Evolutionary conservation across 805 yeast species (phyloP), one percentile per base, ranked within the genome.

Genomic region (Kodamaea leandrae): DNA sequence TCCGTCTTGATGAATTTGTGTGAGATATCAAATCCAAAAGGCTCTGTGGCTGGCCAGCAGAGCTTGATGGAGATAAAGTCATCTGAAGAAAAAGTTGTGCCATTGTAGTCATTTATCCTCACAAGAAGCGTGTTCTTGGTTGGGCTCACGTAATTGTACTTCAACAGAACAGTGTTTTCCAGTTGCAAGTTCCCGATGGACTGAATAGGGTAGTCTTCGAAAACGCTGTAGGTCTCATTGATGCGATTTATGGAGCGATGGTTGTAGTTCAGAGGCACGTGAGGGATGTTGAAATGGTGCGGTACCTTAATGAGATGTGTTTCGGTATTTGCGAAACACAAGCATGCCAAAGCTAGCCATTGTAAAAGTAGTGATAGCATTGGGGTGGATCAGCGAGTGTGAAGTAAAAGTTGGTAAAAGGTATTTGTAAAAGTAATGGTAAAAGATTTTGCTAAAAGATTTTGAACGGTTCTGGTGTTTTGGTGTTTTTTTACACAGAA

Each of bases 11-110:
- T 10, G 40, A 59, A 65, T 21, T 38, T 28, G 39, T 63, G 67
- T 7, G 42, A 15, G 2, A 65, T 19, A 4, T 32, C 33, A 28
- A 65, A 60, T 14, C 49, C 49, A 32, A 48, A 57, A 3, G 71
- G 67, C 18, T 23, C 32, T 0, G 57, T 61, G 1, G 70, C 66
- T 3, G 71, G 68, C 70, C 70, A 65, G 36, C 70, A 65, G 10
- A 64, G 39, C 40, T 65, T 65, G 18, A 61, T 46, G 37, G 50
- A 53, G 5, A 65, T 30, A 10, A 55, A 34, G 41, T 60, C 66
- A 21, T 60, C 47, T 2, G 63, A 48, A 12, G 32, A 33, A 34
- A 53, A 64, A 1, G 61, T 51, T 4, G 37, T 17, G 45, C 64
- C 56, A 19, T 46, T 40, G 47, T 66, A 66, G 41, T 68, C 67